A percentile compares a stretch with the other conserved stretches of the same genome.
Evolutionary conservation across 2,329 filamentous ascomycete species (phyloP).

Genomic region (Aspergillus tamarii): DNA sequence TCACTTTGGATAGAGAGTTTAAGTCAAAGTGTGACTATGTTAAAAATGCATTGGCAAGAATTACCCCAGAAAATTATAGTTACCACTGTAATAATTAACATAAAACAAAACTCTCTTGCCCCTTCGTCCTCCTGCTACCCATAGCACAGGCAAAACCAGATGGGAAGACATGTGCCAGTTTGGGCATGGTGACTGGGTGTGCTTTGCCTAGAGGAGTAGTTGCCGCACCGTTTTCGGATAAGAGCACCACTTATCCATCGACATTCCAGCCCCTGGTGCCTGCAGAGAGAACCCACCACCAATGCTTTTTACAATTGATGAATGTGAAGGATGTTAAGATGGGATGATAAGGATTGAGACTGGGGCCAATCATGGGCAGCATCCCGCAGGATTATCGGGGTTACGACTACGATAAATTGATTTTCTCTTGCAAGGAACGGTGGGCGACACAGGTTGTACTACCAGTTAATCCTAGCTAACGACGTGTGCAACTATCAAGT

Average conservation of each 20-base stretch:
- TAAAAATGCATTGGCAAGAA: background rate
- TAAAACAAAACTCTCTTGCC: background rate
- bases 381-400: background rate
- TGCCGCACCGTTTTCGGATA: slow-evolving; percentile 5
- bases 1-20: background rate
- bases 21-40: background rate
- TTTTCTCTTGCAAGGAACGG: background rate
- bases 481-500: background rate
- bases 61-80: background rate
- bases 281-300: slow-evolving; percentile 6
- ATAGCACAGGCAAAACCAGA: background rate
- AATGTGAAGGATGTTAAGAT: background rate
- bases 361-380: background rate
- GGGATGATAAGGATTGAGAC: background rate
- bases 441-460: background rate
- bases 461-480: background rate
- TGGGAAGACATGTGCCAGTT: slow-evolving; percentile 2
- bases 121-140: background rate
- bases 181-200: background rate
- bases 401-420: background rate
- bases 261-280: slow-evolving; percentile 7
- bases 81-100: background rate
- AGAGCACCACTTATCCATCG: background rate
- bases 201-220: background rate
- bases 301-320: background rate